A percentile compares a stretch with the other conserved stretches of the same genome.
Conservation (phyloP, 352 stramenopile genomes). For the Phytopythium cucurbitacearum region DNA sequence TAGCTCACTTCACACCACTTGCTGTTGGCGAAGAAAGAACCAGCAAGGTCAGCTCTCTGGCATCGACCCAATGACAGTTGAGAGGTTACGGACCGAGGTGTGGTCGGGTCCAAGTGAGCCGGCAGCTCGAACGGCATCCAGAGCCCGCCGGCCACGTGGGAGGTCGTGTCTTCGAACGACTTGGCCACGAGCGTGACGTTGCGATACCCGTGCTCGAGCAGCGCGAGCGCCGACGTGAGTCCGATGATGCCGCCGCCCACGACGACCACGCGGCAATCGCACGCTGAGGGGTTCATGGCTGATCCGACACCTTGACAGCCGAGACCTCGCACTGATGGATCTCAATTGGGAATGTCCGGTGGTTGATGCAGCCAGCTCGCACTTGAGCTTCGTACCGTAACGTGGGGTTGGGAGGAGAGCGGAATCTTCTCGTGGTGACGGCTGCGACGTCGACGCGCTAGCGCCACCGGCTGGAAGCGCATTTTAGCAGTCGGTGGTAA, state of each 20-base stretch:
- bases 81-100: conserved; percentile 23
- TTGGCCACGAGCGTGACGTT: conserved; percentile 44
- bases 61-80: background rate
- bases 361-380: too few relatives aligned
- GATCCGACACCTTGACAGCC: too few relatives aligned
- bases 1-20: conserved; percentile 68
- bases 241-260: conserved; percentile 66
- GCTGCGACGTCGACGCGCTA: too few relatives aligned
- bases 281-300: background rate
- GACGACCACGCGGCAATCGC: conserved; percentile 34
- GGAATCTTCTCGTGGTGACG: too few relatives aligned
- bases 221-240: conserved; percentile 56
- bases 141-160: conserved; percentile 61
- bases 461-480: too few relatives aligned
- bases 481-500: too few relatives aligned
- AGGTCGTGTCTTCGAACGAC: conserved; percentile 54
- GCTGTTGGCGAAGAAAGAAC: conserved; percentile 11
- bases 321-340: too few relatives aligned
- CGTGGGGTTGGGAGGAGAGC: too few relatives aligned
- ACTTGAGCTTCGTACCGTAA: too few relatives aligned
- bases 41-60: background rate
- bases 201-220: conserved; percentile 47
- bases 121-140: conserved; percentile 72
- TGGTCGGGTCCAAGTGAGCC: conserved; percentile 21
- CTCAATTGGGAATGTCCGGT: too few relatives aligned